These are phyloP conservation scores for Carex cristatella DNA, from an alignment of 176 grass and related monocot species.

Conservation along the genomic window DNA sequence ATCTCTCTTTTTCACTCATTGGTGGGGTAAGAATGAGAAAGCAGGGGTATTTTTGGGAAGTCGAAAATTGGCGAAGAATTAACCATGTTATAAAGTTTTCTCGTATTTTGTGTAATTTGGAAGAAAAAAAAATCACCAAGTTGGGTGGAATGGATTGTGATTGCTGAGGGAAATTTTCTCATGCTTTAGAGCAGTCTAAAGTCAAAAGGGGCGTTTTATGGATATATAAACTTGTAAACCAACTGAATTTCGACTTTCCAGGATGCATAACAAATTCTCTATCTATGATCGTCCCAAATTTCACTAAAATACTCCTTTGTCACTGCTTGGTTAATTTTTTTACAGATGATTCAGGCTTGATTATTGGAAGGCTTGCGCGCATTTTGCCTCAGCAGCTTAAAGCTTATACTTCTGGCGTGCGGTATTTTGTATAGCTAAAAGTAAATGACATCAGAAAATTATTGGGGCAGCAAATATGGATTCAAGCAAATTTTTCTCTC, in stretches of 20 bases:
- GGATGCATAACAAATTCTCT: background rate
- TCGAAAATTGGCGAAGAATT: background rate
- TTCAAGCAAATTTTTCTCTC: slow-evolving; percentile 12
- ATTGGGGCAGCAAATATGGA: background rate
- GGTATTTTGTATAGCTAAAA: slow-evolving; percentile 7
- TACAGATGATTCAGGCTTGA: slow-evolving; percentile 6
- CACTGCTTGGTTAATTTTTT: background rate
- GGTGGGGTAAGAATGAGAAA: background rate
- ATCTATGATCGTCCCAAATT: background rate
- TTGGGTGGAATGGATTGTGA: background rate
- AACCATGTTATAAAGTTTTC: background rate
- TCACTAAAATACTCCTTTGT: background rate
- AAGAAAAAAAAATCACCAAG: background rate
- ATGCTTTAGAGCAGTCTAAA: background rate
- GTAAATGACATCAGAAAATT: background rate
- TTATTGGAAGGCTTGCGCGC: background rate
- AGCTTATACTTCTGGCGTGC: background rate
- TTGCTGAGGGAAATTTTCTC: background rate
- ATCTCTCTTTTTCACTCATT: background rate
- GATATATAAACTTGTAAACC: background rate
- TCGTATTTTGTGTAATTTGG: background rate
- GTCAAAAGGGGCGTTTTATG: background rate
- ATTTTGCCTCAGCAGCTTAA: background rate
- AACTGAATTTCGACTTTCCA: background rate
- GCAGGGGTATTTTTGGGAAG: background rate